These are phyloP conservation scores for Naganishia liquefaciens DNA, from an alignment of 1,284 basidiomycete species.

Conservation along the genomic window DNA sequence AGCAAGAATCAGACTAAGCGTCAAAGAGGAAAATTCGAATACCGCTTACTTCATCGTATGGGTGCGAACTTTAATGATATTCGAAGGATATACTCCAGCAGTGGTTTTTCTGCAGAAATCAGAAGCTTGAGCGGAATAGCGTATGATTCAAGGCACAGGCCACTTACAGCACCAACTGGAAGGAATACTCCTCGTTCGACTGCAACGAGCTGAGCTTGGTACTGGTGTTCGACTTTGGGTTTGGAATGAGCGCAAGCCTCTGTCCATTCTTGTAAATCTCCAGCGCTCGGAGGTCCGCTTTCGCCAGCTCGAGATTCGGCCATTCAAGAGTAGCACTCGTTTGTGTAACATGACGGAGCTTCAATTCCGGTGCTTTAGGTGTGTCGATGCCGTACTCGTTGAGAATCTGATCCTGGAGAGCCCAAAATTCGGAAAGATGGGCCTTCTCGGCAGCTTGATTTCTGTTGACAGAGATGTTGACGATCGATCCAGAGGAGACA, in stretches of 20 bases:
- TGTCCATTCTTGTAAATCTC: constrained; percentile 89
- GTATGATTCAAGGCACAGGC: too few species aligned
- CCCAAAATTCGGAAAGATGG: constrained; percentile 76
- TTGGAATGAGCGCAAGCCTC: constrained; percentile 79
- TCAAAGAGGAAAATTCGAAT: background rate
- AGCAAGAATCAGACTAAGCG: background rate
- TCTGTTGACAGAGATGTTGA: constrained; percentile 87
- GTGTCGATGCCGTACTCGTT: constrained; percentile 67
- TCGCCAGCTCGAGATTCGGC: constrained; percentile 80
- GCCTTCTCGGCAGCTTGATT: constrained; percentile 78
- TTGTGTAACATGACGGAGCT: constrained; percentile 91
- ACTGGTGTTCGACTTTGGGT: constrained; percentile 74
- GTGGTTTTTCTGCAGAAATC: constrained; percentile 62
- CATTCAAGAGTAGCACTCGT: constrained; percentile 92
- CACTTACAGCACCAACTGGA: constrained; percentile 79
- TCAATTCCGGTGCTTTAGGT: constrained; percentile 66
- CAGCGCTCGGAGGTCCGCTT: constrained; percentile 76
- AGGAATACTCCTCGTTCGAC: constrained; percentile 82
- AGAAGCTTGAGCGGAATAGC: background rate
- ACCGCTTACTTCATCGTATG: constrained; percentile 70
- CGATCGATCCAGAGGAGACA: constrained; percentile 87
- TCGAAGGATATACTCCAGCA: constrained; percentile 82
- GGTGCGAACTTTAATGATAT: constrained; percentile 75
- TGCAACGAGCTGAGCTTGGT: constrained; percentile 88
- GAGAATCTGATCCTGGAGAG: constrained; percentile 75